Conservation (phyloP, 2,329 filamentous ascomycete genomes). For the Colletotrichum cordylinicola region DNA sequence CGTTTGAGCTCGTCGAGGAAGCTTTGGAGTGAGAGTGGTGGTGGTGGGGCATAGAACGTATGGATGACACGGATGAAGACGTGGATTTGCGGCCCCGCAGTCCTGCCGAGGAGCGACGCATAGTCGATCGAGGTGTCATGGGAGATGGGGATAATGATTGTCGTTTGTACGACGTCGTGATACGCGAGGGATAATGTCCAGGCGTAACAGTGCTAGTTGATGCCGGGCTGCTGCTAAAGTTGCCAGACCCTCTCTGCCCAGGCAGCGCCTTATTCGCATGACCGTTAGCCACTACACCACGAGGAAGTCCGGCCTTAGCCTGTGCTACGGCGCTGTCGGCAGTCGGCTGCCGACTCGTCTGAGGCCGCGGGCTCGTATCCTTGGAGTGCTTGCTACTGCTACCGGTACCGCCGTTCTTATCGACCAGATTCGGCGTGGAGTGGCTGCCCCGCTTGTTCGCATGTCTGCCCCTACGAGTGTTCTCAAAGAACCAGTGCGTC, state of each 20-base stretch:
- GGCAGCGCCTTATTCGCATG: constrained; percentile 36
- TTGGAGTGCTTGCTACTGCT: constrained; percentile 49
- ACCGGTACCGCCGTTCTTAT: constrained; percentile 46
- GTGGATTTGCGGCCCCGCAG: constrained; percentile 93
- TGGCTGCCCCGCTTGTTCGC: constrained; percentile 57
- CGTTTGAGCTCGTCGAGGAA: constrained; percentile 86
- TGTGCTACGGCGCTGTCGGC: constrained; percentile 39
- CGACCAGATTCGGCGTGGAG: constrained; percentile 64
- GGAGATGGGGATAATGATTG: constrained; percentile 88
- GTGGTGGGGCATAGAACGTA: constrained; percentile 88
- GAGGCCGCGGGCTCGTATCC: constrained; percentile 62
- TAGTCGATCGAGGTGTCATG: constrained; percentile 84
- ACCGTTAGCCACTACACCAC: constrained; percentile 58
- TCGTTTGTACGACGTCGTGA: constrained; percentile 62
- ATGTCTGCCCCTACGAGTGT: constrained; percentile 55
- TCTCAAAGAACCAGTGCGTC: constrained; percentile 69
- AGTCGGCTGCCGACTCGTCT: constrained; percentile 62
- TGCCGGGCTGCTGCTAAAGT: constrained; percentile 29
- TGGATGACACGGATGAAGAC: constrained; percentile 90
- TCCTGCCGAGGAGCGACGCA: constrained; percentile 82
- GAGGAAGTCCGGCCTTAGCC: constrained; percentile 52
- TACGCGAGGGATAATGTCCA: constrained; percentile 34
- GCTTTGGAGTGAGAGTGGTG: constrained; percentile 92
- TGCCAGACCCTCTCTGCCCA: background rate
- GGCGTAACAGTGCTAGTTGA: constrained; percentile 32